A percentile compares a stretch with the other conserved stretches of the same genome.
Evolutionary conservation across 2,329 filamentous ascomycete genomes (phyloP).

Genomic region (Stachybotrys elegans): DNA sequence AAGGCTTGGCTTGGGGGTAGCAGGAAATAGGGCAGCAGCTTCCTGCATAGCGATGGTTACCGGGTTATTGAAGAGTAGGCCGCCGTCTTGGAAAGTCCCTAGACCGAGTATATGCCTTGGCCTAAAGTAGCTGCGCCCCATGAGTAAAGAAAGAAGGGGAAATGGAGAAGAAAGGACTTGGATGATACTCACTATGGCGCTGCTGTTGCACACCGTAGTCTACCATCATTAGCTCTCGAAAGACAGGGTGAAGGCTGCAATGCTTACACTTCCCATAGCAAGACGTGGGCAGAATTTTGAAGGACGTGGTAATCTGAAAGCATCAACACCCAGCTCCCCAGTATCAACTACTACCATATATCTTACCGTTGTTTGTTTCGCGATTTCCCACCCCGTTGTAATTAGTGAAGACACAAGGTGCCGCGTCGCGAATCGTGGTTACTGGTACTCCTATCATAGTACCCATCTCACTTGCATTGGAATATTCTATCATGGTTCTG

Average conservation of each 20-base stretch:
- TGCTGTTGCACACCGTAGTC: too few relatives aligned
- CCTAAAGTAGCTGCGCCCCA: slow-evolving; percentile 7
- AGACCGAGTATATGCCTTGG: slow-evolving; percentile 5
- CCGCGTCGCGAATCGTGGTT: slow-evolving; percentile 4
- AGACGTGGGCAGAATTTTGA: too few relatives aligned
- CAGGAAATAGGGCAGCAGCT: slow-evolving; percentile 2
- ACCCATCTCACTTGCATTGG: slow-evolving; percentile 5
- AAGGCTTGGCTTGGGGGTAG: slow-evolving; percentile 6
- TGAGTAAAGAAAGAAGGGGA: too few relatives aligned
- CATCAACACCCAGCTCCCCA: too few relatives aligned
- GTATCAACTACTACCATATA: too few relatives aligned
- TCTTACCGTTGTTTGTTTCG: too few relatives aligned
- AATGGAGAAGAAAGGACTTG: too few relatives aligned
- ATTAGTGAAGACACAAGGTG: slow-evolving; percentile 6
- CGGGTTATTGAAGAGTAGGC: slow-evolving; percentile 9
- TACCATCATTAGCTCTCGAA: too few relatives aligned
- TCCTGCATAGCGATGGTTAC: slow-evolving; percentile 7
- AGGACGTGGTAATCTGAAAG: too few relatives aligned
- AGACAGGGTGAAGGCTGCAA: too few relatives aligned
- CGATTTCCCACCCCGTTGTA: slow-evolving; percentile 9
- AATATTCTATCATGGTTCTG: slow-evolving; percentile 3
- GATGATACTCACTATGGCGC: slow-evolving; percentile 9
- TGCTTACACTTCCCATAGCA: too few relatives aligned
- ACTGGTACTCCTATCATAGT: slow-evolving; percentile 5
- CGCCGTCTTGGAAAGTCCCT: slow-evolving; percentile 9